These are phyloP conservation scores for Jacaranda mimosifolia DNA, from an alignment of 257 asterid genomes.

Conservation along the genomic window DNA sequence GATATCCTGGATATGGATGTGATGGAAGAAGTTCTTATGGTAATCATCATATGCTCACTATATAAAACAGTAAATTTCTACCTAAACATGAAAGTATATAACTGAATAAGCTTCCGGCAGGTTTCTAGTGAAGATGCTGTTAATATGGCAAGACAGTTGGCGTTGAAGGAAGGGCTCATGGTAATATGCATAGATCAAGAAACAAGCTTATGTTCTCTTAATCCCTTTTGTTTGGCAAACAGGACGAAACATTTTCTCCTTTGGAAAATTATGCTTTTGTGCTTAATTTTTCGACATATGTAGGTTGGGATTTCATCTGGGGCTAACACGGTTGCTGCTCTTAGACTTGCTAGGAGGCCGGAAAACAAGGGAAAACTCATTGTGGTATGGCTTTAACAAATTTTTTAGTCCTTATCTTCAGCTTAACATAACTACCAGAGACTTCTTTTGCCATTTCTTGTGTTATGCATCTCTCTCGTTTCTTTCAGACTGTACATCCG, in stretches of 20 bases:
- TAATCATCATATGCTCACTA: constrained; percentile 19
- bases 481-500: constrained; percentile 81
- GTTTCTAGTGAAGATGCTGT: constrained; percentile 94
- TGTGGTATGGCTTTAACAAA: constrained; percentile 62
- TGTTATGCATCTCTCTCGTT: too few species aligned
- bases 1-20: constrained; percentile 96
- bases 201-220: neutral
- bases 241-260: neutral
- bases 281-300: neutral
- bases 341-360: constrained; percentile 77
- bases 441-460: too few species aligned
- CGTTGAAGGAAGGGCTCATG: constrained; percentile 92
- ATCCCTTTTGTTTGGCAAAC: neutral
- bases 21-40: constrained; percentile 98
- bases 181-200: constrained; percentile 42
- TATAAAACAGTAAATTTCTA: neutral
- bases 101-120: constrained; percentile 43
- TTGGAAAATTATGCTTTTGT: neutral
- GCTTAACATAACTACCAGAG: too few species aligned
- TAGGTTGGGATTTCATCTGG: constrained; percentile 99
- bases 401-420: too few species aligned
- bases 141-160: constrained; percentile 89
- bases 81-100: neutral
- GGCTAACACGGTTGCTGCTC: constrained; percentile 95
- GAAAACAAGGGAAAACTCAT: constrained; percentile 97